Evolutionary conservation across 805 yeast species (phyloP), one percentile per base, ranked within the genome.

Genomic region (Teunomyces tritomae): DNA sequence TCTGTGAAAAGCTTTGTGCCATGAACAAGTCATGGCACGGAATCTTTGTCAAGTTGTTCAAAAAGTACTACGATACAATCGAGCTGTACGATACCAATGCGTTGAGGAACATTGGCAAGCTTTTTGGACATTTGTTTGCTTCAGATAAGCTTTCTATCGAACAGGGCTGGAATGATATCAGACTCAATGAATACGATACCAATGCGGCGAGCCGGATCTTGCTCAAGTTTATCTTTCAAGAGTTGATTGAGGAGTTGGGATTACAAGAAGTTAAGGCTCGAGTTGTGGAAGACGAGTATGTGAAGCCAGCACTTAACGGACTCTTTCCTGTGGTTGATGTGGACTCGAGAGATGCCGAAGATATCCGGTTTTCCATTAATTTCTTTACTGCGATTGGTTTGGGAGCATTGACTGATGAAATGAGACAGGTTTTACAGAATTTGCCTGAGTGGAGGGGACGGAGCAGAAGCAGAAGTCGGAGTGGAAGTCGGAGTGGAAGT

Each of bases 361-460:
- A 79, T 53, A 68, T 85, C 10, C 73, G 92, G 49, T 92, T 91
- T 62, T 78, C 95, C 1, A 89, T 90, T 61, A 92, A 92, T 61
- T 92, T 77, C 62, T 92, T 92, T 65, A 92, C 97, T 0, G 97
- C 97, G 1, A 89, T 92, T 51, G 95, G 95, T 0, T 63, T 92
- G 43, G 97, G 97, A 39, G 76, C 78, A 2, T 62, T 92, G 48
- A 91, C 98, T 0, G 96, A 89, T 33, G 78, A 71, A 1, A 86
- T 91, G 95, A 79, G 98, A 67, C 76, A 71, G 4, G 71, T 67
- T 11, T 63, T 84, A 49, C 59, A 65, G 45, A 54, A 56, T 13
- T 55, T 73, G 29, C 64, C 74, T 4, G 64, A 49, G 32, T 58
- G 52, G 42, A 46, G 52, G 9, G 48, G 50, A 40, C 30, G 52